phyloP scores from a whole-genome alignment of 1,284 basidiomycete genomes.

The Garcileccinum viscosum region DNA sequence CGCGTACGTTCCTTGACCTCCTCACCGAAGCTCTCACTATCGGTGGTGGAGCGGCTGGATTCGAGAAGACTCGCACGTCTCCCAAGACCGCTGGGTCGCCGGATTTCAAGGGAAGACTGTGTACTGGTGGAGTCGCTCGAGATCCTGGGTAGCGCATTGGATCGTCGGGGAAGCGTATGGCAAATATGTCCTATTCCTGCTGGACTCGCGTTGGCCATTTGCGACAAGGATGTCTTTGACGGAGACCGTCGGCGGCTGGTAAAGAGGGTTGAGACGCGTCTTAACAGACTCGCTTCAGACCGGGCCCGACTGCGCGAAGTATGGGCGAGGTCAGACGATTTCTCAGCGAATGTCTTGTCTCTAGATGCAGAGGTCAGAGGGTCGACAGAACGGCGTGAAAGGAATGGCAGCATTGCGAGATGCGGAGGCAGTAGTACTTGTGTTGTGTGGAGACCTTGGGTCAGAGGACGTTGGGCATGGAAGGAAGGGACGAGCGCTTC shows the following conservation, averaged over 20 bases:
- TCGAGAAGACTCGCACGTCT: slow-evolving; percentile 37
- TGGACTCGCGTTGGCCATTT: slow-evolving; percentile 9
- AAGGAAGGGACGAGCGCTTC: slow-evolving; percentile 3
- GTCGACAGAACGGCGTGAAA: slow-evolving; percentile 37
- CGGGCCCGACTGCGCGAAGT: slow-evolving; percentile 29
- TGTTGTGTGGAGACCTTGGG: background rate
- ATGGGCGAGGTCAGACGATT: slow-evolving; percentile 9
- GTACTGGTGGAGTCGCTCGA: slow-evolving; percentile 28
- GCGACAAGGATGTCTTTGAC: slow-evolving; percentile 21
- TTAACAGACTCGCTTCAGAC: slow-evolving; percentile 36
- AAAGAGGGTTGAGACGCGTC: slow-evolving; percentile 37
- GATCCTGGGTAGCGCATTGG: slow-evolving; percentile 23
- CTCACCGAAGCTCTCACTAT: slow-evolving; percentile 18
- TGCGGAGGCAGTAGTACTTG: background rate
- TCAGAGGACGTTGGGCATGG: slow-evolving; percentile 17
- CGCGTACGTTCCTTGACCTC: background rate
- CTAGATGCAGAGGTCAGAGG: slow-evolving; percentile 19
- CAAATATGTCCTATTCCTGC: slow-evolving; percentile 25
- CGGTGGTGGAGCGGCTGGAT: slow-evolving; percentile 17
- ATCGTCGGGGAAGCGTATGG: slow-evolving; percentile 14
- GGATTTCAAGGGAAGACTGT: slow-evolving; percentile 39
- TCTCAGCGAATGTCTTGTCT: slow-evolving; percentile 12
- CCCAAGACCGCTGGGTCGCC: slow-evolving; percentile 39
- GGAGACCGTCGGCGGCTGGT: slow-evolving; percentile 27
- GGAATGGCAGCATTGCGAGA: slow-evolving; percentile 32